Evolutionary conservation across 2,329 filamentous ascomycete species (phyloP).

Genomic region (Exophiala bonariae): DNA sequence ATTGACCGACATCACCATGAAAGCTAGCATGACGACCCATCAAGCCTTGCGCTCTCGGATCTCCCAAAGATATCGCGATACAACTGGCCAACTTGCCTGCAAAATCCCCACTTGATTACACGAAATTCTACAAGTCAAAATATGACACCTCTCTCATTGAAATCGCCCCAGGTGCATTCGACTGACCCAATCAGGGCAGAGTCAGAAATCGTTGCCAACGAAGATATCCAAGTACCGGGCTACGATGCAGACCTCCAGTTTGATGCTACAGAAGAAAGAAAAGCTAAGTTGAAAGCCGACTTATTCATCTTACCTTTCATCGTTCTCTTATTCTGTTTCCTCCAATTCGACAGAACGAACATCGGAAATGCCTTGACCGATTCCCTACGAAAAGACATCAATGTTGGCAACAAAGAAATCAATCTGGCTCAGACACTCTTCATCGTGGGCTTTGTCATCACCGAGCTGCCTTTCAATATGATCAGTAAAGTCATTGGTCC

Average conservation of each 20-base stretch:
- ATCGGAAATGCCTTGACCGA: constrained; percentile 53
- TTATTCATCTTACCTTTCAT: constrained; percentile 27
- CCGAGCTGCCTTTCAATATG: constrained; percentile 35
- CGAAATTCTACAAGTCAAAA: too few species aligned
- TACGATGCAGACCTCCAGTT: constrained; percentile 9
- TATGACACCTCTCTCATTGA: constrained; percentile 2
- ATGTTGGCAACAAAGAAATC: constrained; percentile 51
- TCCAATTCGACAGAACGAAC: constrained; percentile 37
- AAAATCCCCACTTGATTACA: too few species aligned
- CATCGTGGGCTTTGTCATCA: constrained; percentile 31
- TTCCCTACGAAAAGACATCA: constrained; percentile 50
- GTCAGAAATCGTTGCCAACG: constrained; percentile 1
- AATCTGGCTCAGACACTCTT: constrained; percentile 35
- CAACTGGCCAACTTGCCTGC: background rate
- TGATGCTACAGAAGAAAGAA: constrained; percentile 6
- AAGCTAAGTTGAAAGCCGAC: constrained; percentile 14
- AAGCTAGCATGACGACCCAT: background rate
- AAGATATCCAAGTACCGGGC: constrained; percentile 4
- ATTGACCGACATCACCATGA: background rate
- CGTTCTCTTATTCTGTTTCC: constrained; percentile 28
- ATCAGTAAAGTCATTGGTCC: constrained; percentile 32
- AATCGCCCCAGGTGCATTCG: background rate
- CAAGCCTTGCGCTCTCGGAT: too few species aligned
- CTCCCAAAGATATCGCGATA: background rate
- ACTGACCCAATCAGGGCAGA: background rate